phyloP scores from a whole-genome alignment of 768 basidiomycete genomes.

The Boletus pseudo-olivaceus region DNA sequence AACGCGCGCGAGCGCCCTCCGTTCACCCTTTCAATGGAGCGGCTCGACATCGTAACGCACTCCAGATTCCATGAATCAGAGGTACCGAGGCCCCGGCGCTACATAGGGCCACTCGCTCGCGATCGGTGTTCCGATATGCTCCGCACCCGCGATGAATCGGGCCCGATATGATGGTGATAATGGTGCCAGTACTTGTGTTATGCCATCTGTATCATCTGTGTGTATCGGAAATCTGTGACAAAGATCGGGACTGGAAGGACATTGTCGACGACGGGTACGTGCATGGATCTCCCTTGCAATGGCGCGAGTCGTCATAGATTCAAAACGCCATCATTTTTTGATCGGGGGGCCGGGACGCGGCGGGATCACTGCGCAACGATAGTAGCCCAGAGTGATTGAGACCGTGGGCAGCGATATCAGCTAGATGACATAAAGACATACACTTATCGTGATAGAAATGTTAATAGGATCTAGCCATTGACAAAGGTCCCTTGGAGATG shows the following conservation, averaged over 20 bases:
- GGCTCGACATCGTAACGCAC: neutral
- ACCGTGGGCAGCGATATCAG: neutral
- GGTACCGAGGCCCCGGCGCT: neutral
- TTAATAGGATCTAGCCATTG: neutral
- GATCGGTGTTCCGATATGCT: neutral
- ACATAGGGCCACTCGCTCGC: neutral
- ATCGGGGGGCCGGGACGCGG: neutral
- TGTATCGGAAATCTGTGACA: neutral
- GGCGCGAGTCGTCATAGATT: neutral
- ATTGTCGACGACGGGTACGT: neutral
- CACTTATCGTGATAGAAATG: neutral
- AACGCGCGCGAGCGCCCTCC: neutral
- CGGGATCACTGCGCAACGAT: neutral
- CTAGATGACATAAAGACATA: neutral
- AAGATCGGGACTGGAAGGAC: neutral
- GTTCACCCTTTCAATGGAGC: neutral
- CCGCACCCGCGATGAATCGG: neutral
- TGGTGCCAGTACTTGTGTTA: neutral
- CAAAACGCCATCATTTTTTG: neutral
- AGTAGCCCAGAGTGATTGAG: neutral
- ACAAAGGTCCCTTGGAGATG: neutral
- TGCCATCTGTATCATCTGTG: neutral
- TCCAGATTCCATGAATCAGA: neutral
- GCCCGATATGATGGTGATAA: neutral
- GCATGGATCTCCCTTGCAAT: neutral